These are phyloP conservation scores for Cynanchum wilfordii DNA, from an alignment of 257 asterid genomes.

Conservation along the genomic window DNA sequence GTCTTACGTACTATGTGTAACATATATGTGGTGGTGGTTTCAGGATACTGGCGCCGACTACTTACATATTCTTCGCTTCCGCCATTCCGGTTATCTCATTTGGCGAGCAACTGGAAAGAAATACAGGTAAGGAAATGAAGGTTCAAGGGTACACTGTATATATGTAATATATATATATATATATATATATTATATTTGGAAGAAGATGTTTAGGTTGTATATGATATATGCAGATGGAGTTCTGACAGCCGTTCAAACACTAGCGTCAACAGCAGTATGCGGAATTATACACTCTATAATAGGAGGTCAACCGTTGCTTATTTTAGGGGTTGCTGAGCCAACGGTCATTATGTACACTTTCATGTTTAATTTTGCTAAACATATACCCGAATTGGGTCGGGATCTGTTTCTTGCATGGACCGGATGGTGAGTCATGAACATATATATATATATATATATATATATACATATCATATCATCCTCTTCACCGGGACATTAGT, in stretches of 20 bases:
- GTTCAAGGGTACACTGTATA: not conserved
- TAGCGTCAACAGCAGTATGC: constrained; percentile 84
- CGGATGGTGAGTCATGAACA: constrained; percentile 55
- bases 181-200: too few relatives aligned
- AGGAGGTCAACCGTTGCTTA: constrained; percentile 94
- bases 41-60: constrained; percentile 31
- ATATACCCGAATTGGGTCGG: constrained; percentile 65
- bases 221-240: constrained; percentile 59
- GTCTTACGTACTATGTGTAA: too few relatives aligned
- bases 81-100: constrained; percentile 31
- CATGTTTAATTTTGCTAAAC: constrained; percentile 87
- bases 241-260: constrained; percentile 84
- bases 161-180: too few relatives aligned
- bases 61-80: constrained; percentile 29
- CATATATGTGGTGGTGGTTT: not conserved
- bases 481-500: not conserved
- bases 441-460: too few relatives aligned
- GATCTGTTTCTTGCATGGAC: constrained; percentile 87
- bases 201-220: not conserved
- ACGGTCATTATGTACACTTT: constrained; percentile 96
- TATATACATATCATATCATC: not conserved
- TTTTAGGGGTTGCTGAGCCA: constrained; percentile 94
- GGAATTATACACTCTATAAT: constrained; percentile 84
- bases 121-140: constrained; percentile 14
- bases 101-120: constrained; percentile 28